Base-by-base conservation (phyloP, 441 rosid species). In the Erysimum pusillum region DNA sequence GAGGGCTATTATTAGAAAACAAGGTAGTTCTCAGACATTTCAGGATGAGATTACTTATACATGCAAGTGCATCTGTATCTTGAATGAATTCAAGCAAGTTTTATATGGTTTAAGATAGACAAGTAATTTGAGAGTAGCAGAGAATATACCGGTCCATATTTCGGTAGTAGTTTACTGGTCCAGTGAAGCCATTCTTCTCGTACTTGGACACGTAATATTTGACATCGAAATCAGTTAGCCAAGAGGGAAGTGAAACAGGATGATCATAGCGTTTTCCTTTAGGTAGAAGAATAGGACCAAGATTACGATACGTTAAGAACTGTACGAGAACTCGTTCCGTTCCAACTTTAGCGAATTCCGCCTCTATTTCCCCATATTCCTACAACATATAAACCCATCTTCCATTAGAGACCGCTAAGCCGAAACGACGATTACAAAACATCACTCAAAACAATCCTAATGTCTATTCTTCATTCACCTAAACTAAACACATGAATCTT, bases 141-240 rank as follows among this genome's bases (percentile, higher is more conserved):
- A 28, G 12, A 48, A 66, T 84, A 28, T 78, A 91, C 95, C 87
- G 73, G 69, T 91, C 85, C 80, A 89, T 15, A 45, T 90, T 88
- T 22, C 93, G 84, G 67, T 91, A 91, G 83, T 88, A 91, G 86
- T 91, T 91, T 32, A 89, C n/a, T 0, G 84, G 84, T 42, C 97
- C 94, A 3, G 88, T 86, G 83, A 89, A 88, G 18, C 97, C 90
- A 34, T n/a, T 85, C 42, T 79, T 76, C 66, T 74, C 78, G 48
- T 82, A 88, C 79, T 85, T 83, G 8, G 83, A 53, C 17, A 73
- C 83, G 20, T 80, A 84, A 69, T 78, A 87, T 7, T 73, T 69
- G 45, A 92, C 63, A 78, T 88, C 92, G 71, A 76, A 76, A 71
- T 90, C 89, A 2, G 85, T 71, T 1, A 88, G 74, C 97, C 97